These are phyloP conservation scores for Camellia lanceoleosa DNA, from an alignment of 148 eudicot genomes.

Conservation along the genomic window DNA sequence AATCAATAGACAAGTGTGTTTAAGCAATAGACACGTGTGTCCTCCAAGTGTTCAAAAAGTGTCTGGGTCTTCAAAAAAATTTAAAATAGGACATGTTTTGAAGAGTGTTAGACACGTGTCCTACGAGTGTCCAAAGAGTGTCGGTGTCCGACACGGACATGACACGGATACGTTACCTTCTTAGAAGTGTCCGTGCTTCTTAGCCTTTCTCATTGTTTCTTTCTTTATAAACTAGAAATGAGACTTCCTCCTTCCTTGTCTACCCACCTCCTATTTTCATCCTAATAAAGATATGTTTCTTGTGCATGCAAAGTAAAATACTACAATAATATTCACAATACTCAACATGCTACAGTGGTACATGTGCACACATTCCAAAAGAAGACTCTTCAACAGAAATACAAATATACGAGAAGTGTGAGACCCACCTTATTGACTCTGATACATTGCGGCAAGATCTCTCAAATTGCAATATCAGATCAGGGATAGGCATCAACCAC, in stretches of 20 bases:
- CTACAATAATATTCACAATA: too few species aligned
- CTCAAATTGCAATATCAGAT: slow-evolving; percentile 81
- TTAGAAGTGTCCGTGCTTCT: too few species aligned
- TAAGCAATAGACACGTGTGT: too few species aligned
- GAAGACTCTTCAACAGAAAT: slow-evolving; percentile 3
- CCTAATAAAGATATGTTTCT: not conserved
- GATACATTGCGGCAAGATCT: slow-evolving; percentile 84
- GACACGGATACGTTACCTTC: too few species aligned
- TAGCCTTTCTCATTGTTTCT: too few species aligned
- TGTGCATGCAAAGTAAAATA: not conserved
- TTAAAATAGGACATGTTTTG: too few species aligned
- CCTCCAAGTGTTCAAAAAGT: too few species aligned
- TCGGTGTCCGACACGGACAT: too few species aligned
- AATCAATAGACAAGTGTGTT: too few species aligned
- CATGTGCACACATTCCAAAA: not conserved
- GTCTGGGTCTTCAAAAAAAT: too few species aligned
- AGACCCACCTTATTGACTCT: slow-evolving; percentile 70
- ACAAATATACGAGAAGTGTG: not conserved
- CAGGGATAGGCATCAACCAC: slow-evolving; percentile 77
- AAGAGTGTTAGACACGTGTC: too few species aligned
- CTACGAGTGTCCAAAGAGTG: too few species aligned
- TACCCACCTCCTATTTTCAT: not conserved
- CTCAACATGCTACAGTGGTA: slow-evolving; percentile 1
- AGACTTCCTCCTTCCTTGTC: not conserved
- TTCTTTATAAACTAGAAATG: not conserved